Base-by-base conservation (phyloP, 129 eudicot species). In the Glebionis coronaria region DNA sequence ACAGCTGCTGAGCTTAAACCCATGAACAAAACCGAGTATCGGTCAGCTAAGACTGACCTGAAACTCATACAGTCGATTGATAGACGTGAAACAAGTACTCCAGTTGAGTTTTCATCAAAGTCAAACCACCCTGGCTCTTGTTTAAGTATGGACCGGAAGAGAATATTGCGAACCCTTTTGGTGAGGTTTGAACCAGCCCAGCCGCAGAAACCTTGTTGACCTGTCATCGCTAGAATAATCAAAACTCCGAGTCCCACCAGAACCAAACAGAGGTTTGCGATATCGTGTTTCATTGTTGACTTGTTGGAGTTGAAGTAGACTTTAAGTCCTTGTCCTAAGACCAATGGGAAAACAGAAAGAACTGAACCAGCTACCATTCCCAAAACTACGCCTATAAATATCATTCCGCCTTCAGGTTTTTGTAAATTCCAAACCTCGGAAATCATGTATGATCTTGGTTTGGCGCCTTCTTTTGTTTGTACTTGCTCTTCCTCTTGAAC, bases 61-160 rank as follows among this genome's bases (percentile, higher is more conserved):
- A 89, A 89, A 69, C 84, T 83, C 61, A 81, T 66, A 54, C 78
- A 77, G 54, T 89, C 96, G 14, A 44, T 67, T 12, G 96, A 86
- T 6, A 89, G 79, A 63, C 79, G 80, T 46, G 96, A 83, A 31
- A 89, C 87, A 44, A 89, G 96, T 42, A 83, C 51, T 61, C 94
- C 94, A 2, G 90, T 79, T 52, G 93, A 83, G 72, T 86, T 89
- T 63, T 83, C 81, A 18, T 78, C 81, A 5, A 63, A 66, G 61
- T 89, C 96, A 51, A 89, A 89, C 90, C 96, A 89, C 25, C 96
- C 96, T 1, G 96, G 96, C 54, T 89, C 96, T 77, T 89, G 96
- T 63, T 73, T 89, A 14, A 89, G 49, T 53, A 89, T 86, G 27
- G 96, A 68, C 35, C 61, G 59, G 72, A 89, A 83, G 58, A 86